Evolutionary conservation across 2,329 filamentous ascomycete species (phyloP), one percentile per base, ranked within the genome.

Genomic region (Aspergillus niger): DNA sequence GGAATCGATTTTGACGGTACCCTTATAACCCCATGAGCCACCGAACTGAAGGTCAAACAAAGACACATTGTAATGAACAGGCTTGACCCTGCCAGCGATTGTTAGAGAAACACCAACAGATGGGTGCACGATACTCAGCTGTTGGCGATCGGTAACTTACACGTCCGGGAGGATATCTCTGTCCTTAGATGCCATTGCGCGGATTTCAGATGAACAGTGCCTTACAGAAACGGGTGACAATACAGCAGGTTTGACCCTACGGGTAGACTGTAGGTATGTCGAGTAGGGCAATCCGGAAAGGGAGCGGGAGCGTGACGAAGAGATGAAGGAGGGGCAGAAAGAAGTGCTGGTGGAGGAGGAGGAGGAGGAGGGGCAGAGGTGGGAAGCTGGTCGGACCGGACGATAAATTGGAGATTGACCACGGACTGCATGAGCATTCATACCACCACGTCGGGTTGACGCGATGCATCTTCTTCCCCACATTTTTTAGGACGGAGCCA

Each of bases 21-120:
- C 95, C 79, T 94, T 87, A 81, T 94, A 99, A 62, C 85, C 87
- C 88, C 94, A 97, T 61, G 80, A 80, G 58, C 85, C 85, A 65
- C 85, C 84, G 57, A 87, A 79, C 68, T 97, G 89, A 65, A 99
- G 81, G 69, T 95, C 89, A 72, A 83, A 87, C 69, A 99, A 85
- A 58, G 89, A 91, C 66, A 99, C 83, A 71, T 86, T 82, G 80
- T 99, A 99, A 80, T 98, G 92, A 64, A 83, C 81, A 2, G 95
- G 92, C 80, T 92, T 94, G 74, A 94, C 87, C 72, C 86, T 88
- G 39, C 67, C 49, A 68, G 62, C 39, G 28, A 28, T 17, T 17
- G 50, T 63, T 57, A 58, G 57, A 5, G 11, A 15, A 3, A 28
- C 52, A 48, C 36, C 44, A 48, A 36, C 17, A 61, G 62, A 59